A percentile compares a stretch with the other conserved stretches of the same genome.
Conservation (phyloP, 345 rosid species). For the Murraya paniculata region DNA sequence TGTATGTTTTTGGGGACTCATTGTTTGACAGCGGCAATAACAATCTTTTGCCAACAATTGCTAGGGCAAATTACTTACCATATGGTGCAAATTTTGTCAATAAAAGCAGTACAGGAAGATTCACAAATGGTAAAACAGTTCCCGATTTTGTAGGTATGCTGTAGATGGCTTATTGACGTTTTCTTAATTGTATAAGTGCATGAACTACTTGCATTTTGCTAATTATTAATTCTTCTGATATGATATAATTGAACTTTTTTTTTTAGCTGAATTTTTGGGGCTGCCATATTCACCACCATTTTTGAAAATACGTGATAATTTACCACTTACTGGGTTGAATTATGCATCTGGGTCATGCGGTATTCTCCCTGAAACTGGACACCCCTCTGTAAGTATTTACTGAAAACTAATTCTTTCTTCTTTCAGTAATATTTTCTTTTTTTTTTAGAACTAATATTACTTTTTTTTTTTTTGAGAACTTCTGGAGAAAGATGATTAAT, state of each 20-base stretch:
- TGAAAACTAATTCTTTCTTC: background rate
- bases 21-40: constrained; percentile 51
- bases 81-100: constrained; percentile 34
- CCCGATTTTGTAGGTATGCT: constrained; percentile 40
- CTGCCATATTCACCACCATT: constrained; percentile 47
- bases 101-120: constrained; percentile 39
- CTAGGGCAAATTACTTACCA: constrained; percentile 36
- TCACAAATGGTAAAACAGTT: constrained; percentile 47
- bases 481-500: too few relatives aligned
- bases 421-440: too few relatives aligned
- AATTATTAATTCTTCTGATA: background rate
- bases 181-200: too few relatives aligned
- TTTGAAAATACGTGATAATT: constrained; percentile 5
- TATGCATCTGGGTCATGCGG: constrained; percentile 50
- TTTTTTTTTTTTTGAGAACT: background rate
- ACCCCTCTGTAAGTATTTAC: constrained; percentile 17
- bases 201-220: background rate
- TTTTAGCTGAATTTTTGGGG: constrained; percentile 43
- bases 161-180: background rate
- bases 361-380: constrained; percentile 44
- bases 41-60: constrained; percentile 38
- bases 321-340: constrained; percentile 33
- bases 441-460: too few relatives aligned
- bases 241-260: too few relatives aligned
- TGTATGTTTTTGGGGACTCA: constrained; percentile 51